These are phyloP conservation scores for Aspergillus sp. DNA, from an alignment of 2,329 filamentous ascomycete genomes.

Conservation along the genomic window DNA sequence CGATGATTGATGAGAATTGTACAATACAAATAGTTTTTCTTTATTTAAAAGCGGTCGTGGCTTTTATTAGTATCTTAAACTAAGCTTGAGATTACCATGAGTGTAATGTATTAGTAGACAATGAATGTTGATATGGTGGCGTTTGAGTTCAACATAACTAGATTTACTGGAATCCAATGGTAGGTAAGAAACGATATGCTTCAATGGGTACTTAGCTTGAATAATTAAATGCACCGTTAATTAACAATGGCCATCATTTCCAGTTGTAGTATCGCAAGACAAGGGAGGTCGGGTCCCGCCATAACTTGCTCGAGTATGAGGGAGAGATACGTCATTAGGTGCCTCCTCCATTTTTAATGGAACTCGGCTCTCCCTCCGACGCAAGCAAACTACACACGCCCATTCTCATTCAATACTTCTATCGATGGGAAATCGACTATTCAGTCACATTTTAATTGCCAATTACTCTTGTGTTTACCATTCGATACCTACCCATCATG, in stretches of 20 bases:
- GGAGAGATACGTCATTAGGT: slow-evolving; percentile 9
- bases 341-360: neutral
- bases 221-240: neutral
- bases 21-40: slow-evolving; percentile 13
- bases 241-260: neutral
- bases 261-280: neutral
- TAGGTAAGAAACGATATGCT: too few relatives aligned
- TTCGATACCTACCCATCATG: slow-evolving; percentile 37
- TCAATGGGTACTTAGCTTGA: neutral
- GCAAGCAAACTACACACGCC: neutral
- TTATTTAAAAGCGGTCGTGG: neutral
- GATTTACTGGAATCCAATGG: too few relatives aligned
- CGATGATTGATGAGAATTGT: slow-evolving; percentile 30
- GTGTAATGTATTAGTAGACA: too few relatives aligned
- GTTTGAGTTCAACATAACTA: too few relatives aligned
- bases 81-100: too few relatives aligned
- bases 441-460: neutral
- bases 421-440: neutral
- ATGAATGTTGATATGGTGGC: too few relatives aligned
- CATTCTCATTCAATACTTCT: neutral
- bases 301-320: neutral
- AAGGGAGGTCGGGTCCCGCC: neutral
- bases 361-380: neutral
- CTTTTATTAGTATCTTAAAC: too few relatives aligned
- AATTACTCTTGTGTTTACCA: too few relatives aligned